Evolutionary conservation across 1,139 yeast genomes (phyloP).

Genomic region (Scheffersomyces cryptocercus): DNA sequence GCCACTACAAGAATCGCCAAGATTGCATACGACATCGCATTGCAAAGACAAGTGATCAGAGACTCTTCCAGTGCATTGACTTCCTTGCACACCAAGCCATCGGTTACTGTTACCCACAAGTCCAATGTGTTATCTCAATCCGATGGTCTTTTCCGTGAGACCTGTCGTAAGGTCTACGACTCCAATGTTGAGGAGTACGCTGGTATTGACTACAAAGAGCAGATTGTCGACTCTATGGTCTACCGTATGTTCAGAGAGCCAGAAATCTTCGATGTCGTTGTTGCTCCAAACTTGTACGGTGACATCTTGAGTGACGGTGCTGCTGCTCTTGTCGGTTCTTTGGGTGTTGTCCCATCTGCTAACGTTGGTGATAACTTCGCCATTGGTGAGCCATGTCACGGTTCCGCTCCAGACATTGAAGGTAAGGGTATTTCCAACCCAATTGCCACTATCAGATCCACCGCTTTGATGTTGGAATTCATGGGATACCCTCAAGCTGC

Average conservation of each 20-base stretch:
- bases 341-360: slow-evolving; percentile 98
- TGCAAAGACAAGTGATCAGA: slow-evolving; percentile 83
- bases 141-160: slow-evolving; percentile 95
- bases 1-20: slow-evolving; percentile 87
- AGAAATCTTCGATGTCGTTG: slow-evolving; percentile 93
- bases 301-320: slow-evolving; percentile 98
- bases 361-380: slow-evolving; percentile 96
- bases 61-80: slow-evolving; percentile 45
- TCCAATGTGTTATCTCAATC: slow-evolving; percentile 90
- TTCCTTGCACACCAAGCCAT: slow-evolving; percentile 55
- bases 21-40: slow-evolving; percentile 89
- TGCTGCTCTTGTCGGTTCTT: slow-evolving; percentile 96
- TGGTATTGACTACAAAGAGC: slow-evolving; percentile 76
- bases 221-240: slow-evolving; percentile 98
- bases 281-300: slow-evolving; percentile 97
- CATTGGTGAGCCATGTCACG: slow-evolving; percentile 99
- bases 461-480: slow-evolving; percentile 96
- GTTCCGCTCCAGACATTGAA: slow-evolving; percentile 97
- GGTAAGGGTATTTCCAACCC: slow-evolving; percentile 96
- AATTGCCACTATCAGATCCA: slow-evolving; percentile 94
- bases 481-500: slow-evolving; percentile 92
- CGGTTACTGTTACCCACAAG: slow-evolving; percentile 93
- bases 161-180: slow-evolving; percentile 76
- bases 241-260: slow-evolving; percentile 99
- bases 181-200: slow-evolving; percentile 58